These are phyloP conservation scores for Barnettozyma salicaria DNA, from an alignment of 805 yeast species.

Conservation along the genomic window DNA sequence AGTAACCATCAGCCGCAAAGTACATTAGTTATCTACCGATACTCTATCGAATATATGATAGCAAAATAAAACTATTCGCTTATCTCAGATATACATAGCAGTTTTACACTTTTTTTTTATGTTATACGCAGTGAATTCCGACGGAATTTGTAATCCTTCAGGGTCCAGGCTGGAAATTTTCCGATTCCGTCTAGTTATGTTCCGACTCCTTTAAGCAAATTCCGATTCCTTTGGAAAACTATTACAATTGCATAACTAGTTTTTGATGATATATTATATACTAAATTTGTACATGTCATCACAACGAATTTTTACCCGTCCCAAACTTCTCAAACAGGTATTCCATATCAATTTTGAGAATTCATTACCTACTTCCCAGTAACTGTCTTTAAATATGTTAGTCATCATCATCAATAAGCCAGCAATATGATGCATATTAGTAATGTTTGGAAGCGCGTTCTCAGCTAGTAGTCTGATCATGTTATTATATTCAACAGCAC, in stretches of 20 bases:
- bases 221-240: neutral
- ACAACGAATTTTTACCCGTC: slow-evolving; percentile 40
- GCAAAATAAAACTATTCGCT: neutral
- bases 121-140: too few species aligned
- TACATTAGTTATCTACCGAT: too few species aligned
- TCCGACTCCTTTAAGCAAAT: neutral
- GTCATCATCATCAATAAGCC: slow-evolving; percentile 49
- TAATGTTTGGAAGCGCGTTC: slow-evolving; percentile 31
- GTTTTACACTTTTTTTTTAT: too few species aligned
- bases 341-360: slow-evolving; percentile 46
- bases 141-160: too few species aligned
- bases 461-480: slow-evolving; percentile 37
- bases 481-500: slow-evolving; percentile 35
- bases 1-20: too few species aligned
- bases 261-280: neutral
- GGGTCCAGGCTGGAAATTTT: too few species aligned
- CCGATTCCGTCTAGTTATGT: too few species aligned
- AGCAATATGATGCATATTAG: slow-evolving; percentile 42
- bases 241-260: neutral
- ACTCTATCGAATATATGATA: neutral
- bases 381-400: slow-evolving; percentile 33
- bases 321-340: slow-evolving; percentile 50
- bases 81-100: neutral
- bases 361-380: slow-evolving; percentile 56
- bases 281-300: slow-evolving; percentile 42